Evolutionary conservation across 2,329 filamentous ascomycete species (phyloP).

Genomic region (Ophiostoma ulmi): DNA sequence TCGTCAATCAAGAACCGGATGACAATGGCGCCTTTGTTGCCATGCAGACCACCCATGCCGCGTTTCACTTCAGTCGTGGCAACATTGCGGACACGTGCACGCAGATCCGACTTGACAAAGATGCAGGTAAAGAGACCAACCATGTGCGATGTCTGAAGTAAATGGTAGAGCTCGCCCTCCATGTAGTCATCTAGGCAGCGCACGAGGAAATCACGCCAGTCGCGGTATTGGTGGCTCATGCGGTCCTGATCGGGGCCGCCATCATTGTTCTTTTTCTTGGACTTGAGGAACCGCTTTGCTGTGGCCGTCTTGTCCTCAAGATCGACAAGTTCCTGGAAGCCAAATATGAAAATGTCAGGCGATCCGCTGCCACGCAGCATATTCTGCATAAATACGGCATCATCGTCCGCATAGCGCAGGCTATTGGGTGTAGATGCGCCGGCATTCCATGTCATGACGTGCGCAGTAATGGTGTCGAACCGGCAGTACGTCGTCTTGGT

Average conservation of each 20-base stretch:
- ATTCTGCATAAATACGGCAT: constrained; percentile 74
- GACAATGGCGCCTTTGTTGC: constrained; percentile 91
- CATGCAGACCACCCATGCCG: constrained; percentile 90
- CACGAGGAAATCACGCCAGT: constrained; percentile 88
- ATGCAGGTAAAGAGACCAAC: constrained; percentile 95
- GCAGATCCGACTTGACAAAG: constrained; percentile 79
- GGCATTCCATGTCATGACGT: constrained; percentile 93
- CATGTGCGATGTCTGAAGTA: constrained; percentile 82
- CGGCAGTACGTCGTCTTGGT: constrained; percentile 62
- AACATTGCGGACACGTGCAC: constrained; percentile 70
- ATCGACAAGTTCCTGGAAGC: constrained; percentile 97
- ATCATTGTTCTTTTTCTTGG: constrained; percentile 77
- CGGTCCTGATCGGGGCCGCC: constrained; percentile 75
- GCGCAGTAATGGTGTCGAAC: constrained; percentile 73
- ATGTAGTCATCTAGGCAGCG: constrained; percentile 78
- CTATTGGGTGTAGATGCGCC: constrained; percentile 89
- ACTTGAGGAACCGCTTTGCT: constrained; percentile 86
- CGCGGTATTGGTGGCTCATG: constrained; percentile 96
- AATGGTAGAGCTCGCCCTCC: constrained; percentile 71
- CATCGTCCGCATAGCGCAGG: constrained; percentile 63
- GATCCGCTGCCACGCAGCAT: constrained; percentile 60
- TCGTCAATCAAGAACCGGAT: constrained; percentile 93
- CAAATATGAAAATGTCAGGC: constrained; percentile 89
- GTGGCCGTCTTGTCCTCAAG: constrained; percentile 96
- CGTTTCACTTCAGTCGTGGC: constrained; percentile 83